phyloP scores from a whole-genome alignment of 139 green algal species.

The Chlamydomonas sp. region DNA sequence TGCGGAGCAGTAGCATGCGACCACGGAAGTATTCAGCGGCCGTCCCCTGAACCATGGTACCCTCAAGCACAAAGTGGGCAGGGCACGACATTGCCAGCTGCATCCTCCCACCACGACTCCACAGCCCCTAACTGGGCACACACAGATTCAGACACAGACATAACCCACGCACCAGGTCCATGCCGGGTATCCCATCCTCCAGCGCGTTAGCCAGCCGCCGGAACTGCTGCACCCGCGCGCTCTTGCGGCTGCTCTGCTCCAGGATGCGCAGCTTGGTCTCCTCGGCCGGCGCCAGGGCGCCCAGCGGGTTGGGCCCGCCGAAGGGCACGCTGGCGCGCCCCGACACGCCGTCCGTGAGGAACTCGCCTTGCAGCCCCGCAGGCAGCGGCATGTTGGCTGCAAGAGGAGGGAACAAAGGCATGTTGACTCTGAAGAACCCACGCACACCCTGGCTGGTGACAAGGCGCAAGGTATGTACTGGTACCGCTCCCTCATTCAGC shows the following conservation, averaged over 20 bases:
- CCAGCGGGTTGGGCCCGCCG: neutral
- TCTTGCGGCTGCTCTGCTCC: conserved; percentile 44
- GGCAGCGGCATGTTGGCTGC: neutral
- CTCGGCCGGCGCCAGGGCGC: conserved; percentile 7
- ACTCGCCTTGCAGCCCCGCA: neutral
- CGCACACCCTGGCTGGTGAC: neutral
- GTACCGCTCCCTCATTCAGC: too few species aligned
- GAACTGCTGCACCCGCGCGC: conserved; percentile 46
- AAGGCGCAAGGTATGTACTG: neutral
- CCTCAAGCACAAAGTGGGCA: too few species aligned
- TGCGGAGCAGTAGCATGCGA: too few species aligned
- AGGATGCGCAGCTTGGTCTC: conserved; percentile 52
- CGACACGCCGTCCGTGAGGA: neutral
- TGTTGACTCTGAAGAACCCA: too few species aligned
- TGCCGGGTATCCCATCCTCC: neutral
- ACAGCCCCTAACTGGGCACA: too few species aligned
- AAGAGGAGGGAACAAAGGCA: too few species aligned
- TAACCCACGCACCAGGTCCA: neutral
- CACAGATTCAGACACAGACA: too few species aligned
- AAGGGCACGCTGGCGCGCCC: neutral
- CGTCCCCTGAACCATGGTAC: too few species aligned
- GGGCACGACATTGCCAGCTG: too few species aligned
- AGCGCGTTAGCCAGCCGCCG: neutral
- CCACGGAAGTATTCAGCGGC: too few species aligned
- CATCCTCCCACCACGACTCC: too few species aligned